These are phyloP conservation scores for Trichoderma asperellum DNA, from an alignment of 2,329 filamentous ascomycete genomes.

Conservation along the genomic window DNA sequence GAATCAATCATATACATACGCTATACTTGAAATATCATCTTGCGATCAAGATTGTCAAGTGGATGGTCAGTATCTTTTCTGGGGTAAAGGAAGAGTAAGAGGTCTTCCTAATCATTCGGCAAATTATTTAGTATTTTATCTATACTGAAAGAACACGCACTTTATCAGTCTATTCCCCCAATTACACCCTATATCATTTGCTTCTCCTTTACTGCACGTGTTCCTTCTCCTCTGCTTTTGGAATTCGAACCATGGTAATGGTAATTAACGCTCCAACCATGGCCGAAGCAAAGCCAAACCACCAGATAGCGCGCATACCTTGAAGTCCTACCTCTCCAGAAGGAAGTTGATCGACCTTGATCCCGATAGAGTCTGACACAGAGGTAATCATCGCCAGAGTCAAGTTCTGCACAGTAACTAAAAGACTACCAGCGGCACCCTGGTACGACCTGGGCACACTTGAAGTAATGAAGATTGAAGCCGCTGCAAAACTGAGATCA, in stretches of 20 bases:
- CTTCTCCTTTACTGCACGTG: not conserved
- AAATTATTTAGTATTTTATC: not conserved
- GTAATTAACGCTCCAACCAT: constrained; percentile 1
- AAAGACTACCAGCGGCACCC: constrained; percentile 6
- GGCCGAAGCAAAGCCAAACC: constrained; percentile 15
- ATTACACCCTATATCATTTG: not conserved
- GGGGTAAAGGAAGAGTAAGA: not conserved
- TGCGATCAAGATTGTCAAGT: not conserved
- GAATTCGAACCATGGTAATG: constrained; percentile 8
- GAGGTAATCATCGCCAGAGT: constrained; percentile 11
- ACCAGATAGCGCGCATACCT: constrained; percentile 12
- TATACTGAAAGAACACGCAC: not conserved
- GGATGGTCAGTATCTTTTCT: not conserved
- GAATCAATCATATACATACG: too few species aligned
- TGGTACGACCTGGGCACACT: constrained; percentile 15
- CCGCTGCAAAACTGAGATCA: constrained; percentile 11
- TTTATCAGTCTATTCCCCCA: not conserved
- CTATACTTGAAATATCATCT: not conserved
- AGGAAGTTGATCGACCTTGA: constrained; percentile 1
- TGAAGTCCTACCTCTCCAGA: constrained; percentile 10
- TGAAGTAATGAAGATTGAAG: constrained; percentile 14
- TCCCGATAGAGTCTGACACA: constrained; percentile 7
- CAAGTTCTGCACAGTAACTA: constrained; percentile 14
- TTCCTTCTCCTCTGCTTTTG: constrained; percentile 18
- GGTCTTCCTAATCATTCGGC: not conserved